Base-by-base conservation (phyloP, 768 basidiomycete genomes). In the Serendipita vermifera region DNA sequence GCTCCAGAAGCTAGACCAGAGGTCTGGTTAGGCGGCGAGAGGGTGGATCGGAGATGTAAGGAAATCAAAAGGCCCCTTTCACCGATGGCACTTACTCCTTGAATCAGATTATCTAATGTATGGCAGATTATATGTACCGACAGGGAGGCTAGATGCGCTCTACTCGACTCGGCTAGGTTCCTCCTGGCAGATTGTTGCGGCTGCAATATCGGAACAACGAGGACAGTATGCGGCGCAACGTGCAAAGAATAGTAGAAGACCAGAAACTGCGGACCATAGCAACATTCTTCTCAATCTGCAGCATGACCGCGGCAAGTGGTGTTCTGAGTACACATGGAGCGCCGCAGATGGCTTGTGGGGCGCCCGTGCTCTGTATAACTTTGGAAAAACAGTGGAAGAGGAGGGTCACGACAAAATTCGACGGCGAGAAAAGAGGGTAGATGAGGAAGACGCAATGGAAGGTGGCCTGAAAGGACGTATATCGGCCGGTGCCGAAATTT, bases 321-420 rank as follows among this genome's bases (percentile, higher is more conserved):
- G 88, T 61, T 83, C 86, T 2, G 94, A 98, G 67, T 97, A 94
- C 62, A 87, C 86, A 2, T 97, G 86, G 75, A 92, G 90, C 61
- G 87, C 88, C 1, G 87, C 91, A 61, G 94, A 97, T 63, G 82
- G 83, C 17, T 94, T 98, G 90, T 85, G 82, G 74, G 94, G 94
- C 14, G 68, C 90, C 15, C 78, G 87, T 15, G 77, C 90, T 15
- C 75, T 98, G 48, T 90, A 92, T 65, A 96, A 98, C 65, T 97
- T 96, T 71, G 92, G 92, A 13, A 79, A 77, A 67, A 70, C 83
- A 3, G 79, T 60, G 75, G 14, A 62, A 60, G 54, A 73, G 68
- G 60, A 73, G n/a, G 64, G 60, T 17, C 54, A 56, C 24, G 72
- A 26, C 65, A 66, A 59, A 38, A 63, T 17, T 46, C 54, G 57